Percentiles rank a stretch among this genome's conserved stretches.
These are phyloP conservation scores for Basipetospora sp. DNA, from an alignment of 2,329 filamentous ascomycete genomes.

Conservation along the genomic window DNA sequence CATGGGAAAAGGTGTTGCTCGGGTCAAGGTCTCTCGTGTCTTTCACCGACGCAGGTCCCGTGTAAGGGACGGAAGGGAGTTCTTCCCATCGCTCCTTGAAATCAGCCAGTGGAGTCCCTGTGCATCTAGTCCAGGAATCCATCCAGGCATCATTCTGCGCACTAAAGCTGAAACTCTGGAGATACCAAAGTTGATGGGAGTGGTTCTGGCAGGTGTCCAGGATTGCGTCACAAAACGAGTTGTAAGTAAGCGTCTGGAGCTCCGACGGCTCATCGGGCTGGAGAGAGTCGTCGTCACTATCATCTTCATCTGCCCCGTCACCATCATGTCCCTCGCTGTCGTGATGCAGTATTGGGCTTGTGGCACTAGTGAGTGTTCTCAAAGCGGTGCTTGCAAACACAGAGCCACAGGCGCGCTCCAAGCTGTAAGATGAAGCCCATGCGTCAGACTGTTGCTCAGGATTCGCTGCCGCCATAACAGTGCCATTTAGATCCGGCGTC, in stretches of 20 bases:
- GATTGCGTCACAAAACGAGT: conserved; percentile 2
- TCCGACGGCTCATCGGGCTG: conserved; percentile 2
- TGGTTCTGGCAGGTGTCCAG: neutral
- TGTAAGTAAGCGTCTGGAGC: conserved; percentile 3
- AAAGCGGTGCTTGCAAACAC: conserved; percentile 4
- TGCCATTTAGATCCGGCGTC: neutral
- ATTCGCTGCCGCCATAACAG: neutral
- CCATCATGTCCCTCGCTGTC: neutral
- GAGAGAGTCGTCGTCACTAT: neutral
- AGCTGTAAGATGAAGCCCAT: neutral
- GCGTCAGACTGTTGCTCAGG: neutral
- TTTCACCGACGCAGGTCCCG: neutral
- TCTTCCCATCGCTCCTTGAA: neutral
- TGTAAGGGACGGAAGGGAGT: neutral
- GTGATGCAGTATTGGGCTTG: neutral
- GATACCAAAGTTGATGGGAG: no score
- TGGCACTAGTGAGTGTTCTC: neutral
- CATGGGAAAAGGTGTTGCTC: no score
- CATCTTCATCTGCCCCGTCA: neutral
- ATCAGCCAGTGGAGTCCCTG: neutral
- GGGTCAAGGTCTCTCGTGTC: neutral
- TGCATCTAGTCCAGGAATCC: neutral
- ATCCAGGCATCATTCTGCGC: neutral
- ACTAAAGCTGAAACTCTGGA: neutral
- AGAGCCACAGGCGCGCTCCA: conserved; percentile 2